A percentile compares a stretch with the other conserved stretches of the same genome.
Evolutionary conservation across 257 asterid species (phyloP).

Genomic region (Orobanche coerulescens): DNA sequence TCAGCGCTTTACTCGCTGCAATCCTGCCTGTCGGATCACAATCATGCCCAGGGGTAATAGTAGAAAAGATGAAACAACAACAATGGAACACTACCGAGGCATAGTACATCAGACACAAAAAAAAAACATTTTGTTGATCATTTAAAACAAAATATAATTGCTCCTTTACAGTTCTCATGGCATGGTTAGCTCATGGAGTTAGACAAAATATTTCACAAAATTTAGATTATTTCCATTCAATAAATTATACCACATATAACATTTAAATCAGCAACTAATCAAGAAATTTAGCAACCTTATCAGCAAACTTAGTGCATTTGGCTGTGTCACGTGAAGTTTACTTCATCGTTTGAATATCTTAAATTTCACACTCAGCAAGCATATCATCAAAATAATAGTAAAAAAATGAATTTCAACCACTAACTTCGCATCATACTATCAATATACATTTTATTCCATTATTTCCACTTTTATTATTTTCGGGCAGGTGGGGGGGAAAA

Average conservation of each 20-base stretch:
- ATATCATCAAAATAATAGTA: neutral
- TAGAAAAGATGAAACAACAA: too few species aligned
- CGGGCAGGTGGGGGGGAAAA: neutral
- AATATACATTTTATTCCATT: neutral
- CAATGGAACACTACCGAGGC: neutral
- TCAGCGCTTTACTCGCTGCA: neutral
- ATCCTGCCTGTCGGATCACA: too few species aligned
- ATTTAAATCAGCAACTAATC: neutral
- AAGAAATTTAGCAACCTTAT: neutral
- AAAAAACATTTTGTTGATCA: neutral
- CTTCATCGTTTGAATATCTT: neutral
- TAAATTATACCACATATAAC: conserved; percentile 2
- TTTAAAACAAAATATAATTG: neutral
- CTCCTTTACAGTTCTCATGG: neutral
- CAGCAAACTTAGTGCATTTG: conserved; percentile 3
- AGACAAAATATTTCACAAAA: neutral
- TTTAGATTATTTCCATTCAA: neutral
- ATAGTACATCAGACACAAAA: neutral
- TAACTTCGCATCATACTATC: neutral
- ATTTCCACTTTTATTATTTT: neutral
- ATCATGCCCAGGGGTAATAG: too few species aligned
- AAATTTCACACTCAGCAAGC: neutral
- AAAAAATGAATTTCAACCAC: neutral
- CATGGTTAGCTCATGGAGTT: neutral
- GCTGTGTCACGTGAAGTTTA: neutral